phyloP scores from a whole-genome alignment of 2,329 filamentous ascomycete species.

The Plectosphaerella cucumerina region DNA sequence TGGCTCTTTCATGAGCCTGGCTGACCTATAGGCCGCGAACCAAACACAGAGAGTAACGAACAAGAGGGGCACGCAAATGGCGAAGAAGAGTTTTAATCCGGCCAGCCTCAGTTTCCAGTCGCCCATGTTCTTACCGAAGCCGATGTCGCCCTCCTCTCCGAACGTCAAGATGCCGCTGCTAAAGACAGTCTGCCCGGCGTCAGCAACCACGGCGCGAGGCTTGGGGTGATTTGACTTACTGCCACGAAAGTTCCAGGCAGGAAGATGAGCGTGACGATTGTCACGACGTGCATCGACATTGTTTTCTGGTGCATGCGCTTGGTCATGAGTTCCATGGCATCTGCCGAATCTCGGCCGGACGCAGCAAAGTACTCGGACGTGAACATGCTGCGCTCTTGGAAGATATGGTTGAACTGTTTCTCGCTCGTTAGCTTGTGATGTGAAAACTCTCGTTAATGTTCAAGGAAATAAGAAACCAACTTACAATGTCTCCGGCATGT shows the following conservation, averaged over 20 bases:
- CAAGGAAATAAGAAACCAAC: neutral
- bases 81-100: constrained; percentile 4
- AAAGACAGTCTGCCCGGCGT: constrained; percentile 6
- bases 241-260: constrained; percentile 10
- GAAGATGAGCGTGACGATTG: constrained; percentile 10
- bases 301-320: constrained; percentile 39
- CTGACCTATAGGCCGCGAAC: neutral
- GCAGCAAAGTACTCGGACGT: constrained; percentile 4
- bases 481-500: neutral
- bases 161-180: constrained; percentile 5
- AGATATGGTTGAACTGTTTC: constrained; percentile 3
- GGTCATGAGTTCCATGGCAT: constrained; percentile 12
- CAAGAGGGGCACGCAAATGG: constrained; percentile 7
- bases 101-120: constrained; percentile 3
- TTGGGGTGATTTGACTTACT: too few relatives aligned
- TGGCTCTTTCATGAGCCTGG: too few relatives aligned
- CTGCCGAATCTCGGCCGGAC: constrained; percentile 1
- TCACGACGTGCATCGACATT: constrained; percentile 12
- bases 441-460: neutral
- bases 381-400: constrained; percentile 6
- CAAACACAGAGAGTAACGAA: neutral
- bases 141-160: neutral
- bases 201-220: too few relatives aligned
- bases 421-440: too few relatives aligned
- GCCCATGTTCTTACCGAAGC: constrained; percentile 3